Conservation (phyloP, 192 early-diverging fungal species). For the Coemansia sp. region DNA sequence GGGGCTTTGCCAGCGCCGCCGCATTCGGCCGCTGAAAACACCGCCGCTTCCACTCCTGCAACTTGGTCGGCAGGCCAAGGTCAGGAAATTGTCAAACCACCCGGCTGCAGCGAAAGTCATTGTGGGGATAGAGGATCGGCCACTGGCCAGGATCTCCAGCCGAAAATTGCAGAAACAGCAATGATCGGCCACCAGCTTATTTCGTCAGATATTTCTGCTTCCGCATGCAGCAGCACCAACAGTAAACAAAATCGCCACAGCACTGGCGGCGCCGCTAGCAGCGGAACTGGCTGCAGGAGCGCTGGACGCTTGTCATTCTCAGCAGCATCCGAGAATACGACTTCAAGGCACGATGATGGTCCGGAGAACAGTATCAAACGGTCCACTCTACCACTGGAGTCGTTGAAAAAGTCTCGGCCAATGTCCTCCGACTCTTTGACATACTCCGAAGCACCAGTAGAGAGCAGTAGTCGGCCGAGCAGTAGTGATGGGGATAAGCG, state of each 20-base stretch:
- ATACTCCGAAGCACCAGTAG: constrained; percentile 24
- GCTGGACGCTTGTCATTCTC: constrained; percentile 7
- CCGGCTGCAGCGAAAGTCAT: constrained; percentile 7
- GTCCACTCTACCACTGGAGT: constrained; percentile 5
- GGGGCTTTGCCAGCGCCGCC: neutral
- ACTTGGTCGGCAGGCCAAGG: neutral
- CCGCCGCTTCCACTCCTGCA: neutral
- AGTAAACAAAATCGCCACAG: constrained; percentile 8
- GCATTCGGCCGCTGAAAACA: constrained; percentile 6
- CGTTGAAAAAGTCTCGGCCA: constrained; percentile 26
- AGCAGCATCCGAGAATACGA: neutral
- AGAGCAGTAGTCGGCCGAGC: constrained; percentile 32
- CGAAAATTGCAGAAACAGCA: neutral
- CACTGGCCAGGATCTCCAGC: constrained; percentile 8
- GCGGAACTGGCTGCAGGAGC: constrained; percentile 2
- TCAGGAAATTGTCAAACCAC: neutral
- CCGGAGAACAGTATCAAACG: constrained; percentile 14
- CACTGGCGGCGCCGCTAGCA: neutral
- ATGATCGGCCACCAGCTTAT: constrained; percentile 6
- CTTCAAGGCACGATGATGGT: constrained; percentile 5
- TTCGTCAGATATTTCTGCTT: constrained; percentile 2
- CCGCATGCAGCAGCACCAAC: neutral
- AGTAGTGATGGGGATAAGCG: constrained; percentile 24
- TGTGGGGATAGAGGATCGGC: constrained; percentile 13
- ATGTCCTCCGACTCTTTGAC: constrained; percentile 37